Evolutionary conservation across 768 basidiomycete genomes (phyloP).

Genomic region (Termitomyces sp.): DNA sequence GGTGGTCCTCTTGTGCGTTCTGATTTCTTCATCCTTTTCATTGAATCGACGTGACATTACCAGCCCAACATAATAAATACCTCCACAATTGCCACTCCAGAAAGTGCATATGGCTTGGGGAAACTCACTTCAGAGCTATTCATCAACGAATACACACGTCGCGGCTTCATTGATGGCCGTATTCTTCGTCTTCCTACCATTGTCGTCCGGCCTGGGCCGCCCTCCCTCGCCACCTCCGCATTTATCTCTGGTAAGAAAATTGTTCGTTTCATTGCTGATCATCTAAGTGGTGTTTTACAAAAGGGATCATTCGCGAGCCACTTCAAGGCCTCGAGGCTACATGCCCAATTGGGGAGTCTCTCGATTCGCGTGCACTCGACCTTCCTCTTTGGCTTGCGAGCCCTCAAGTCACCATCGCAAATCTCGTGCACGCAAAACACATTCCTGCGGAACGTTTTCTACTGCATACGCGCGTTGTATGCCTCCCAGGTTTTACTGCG

Average conservation of each 20-base stretch:
- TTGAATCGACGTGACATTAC: background rate
- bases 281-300: background rate
- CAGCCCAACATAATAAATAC: slow-evolving; percentile 40
- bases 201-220: slow-evolving; percentile 48
- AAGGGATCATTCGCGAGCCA: slow-evolving; percentile 52
- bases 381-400: slow-evolving; percentile 47
- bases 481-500: slow-evolving; percentile 54
- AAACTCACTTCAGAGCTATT: slow-evolving; percentile 51
- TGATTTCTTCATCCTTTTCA: background rate
- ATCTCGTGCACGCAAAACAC: slow-evolving; percentile 43
- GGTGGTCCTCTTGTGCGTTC: slow-evolving; percentile 41
- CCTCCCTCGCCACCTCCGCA: slow-evolving; percentile 47
- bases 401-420: slow-evolving; percentile 44
- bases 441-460: slow-evolving; percentile 36
- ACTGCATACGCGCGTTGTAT: slow-evolving; percentile 45
- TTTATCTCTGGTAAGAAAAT: slow-evolving; percentile 44
- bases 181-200: slow-evolving; percentile 58
- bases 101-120: slow-evolving; percentile 51
- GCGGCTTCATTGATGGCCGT: slow-evolving; percentile 53
- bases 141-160: slow-evolving; percentile 54
- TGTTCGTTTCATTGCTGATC: background rate
- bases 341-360: slow-evolving; percentile 47
- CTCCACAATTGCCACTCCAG: slow-evolving; percentile 46
- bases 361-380: slow-evolving; percentile 36
- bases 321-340: slow-evolving; percentile 41